Base-by-base conservation (phyloP, 352 stramenopile genomes). In the Elongisporangium anandrum region DNA sequence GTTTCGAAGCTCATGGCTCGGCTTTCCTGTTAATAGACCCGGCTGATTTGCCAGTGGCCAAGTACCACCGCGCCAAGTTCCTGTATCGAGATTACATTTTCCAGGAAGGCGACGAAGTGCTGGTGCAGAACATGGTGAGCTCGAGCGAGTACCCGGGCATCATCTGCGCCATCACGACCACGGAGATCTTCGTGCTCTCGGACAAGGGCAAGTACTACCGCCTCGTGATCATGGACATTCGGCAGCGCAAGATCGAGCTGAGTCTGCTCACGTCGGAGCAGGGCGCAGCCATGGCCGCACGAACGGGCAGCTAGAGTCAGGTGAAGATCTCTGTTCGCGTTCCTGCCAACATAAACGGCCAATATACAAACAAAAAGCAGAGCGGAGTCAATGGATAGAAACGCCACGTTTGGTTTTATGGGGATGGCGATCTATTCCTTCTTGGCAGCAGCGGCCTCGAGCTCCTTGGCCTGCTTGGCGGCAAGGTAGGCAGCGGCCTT, bases 131-230 rank as follows among this genome's bases (percentile, higher is more conserved):
- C 65, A 72, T 82, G 54, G 65, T 69, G 50, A 74, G 64, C 13
- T 75, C 75, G 19, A 82, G 70, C 62, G 74, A 77, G 60, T 90
- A 90, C 66, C 65, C 76, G 39, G 84, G 79, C n/a, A 70, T 92
- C 53, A 76, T 94, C 50, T 85, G 70, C 52, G 80, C 75, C 17
- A 73, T 92, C 48, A 85, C 85, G 50, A 68, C 81, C 41, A 85
- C 77, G 9, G 85, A 94, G 63, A 62, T 92, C 10, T 84, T 89
- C 54, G 77, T 94, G 45, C 73, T 94, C 10, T 90, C 81, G 54
- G 85, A 94, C 59, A 90, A 87, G 56, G 85, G 85, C 60, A 88
- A 87, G 66, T 88, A 87, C 72, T 73, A 72, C 52, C 75, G 79
- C n/a, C 67, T 94, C 53, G 70, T 92, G 56, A 65, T 90, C 58